Base-by-base conservation (phyloP, 2,329 filamentous ascomycete genomes). In the Chrysoporthe puriensis region DNA sequence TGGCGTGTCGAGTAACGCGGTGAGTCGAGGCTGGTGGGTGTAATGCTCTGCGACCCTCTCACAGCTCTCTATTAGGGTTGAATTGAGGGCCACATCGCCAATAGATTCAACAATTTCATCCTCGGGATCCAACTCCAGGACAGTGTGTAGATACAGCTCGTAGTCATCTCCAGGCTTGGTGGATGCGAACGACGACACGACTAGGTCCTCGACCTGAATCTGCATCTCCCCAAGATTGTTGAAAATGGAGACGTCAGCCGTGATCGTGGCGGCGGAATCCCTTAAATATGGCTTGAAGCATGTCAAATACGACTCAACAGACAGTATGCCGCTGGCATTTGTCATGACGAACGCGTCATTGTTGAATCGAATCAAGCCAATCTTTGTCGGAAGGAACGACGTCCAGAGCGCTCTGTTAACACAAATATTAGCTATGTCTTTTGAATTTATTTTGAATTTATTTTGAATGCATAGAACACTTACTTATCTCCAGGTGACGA, bases 71-170 rank as follows among this genome's bases (percentile, higher is more conserved):
- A 74, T 62, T 0, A 82, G 70, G 3, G 64, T 0, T 26, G 57
- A 11, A 62, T 62, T 0, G 64, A 36, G 0, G 50, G 5, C 26
- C 11, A 21, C 6, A 4, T 52, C 69, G 4, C 62, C 13, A 2
- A 71, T 62, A 1, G 68, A 59, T 0, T 60, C 62, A 3, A 79
- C 69, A 16, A 83, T 79, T 54, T 78, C 76, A 43, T 80, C 74
- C 14, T 79, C 79, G 0, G 81, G 81, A 59, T 83, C 81, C 4
- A 81, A 34, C n/a, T 80, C 77, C 66, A 77, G 71, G 4, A 72
- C 71, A 0, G 78, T 79, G 40, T 76, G 75, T 4, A 79, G 70
- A 58, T 79, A 80, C 9, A 79, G 70, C 66, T 79, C 78, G 57
- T 76, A 73, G 66, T 79, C 77, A 0, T 76, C 68, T 14, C 75